Evolutionary conservation across 1,139 yeast genomes (phyloP), one percentile per base, ranked within the genome.

Genomic region (Waltiozyma sp.): DNA sequence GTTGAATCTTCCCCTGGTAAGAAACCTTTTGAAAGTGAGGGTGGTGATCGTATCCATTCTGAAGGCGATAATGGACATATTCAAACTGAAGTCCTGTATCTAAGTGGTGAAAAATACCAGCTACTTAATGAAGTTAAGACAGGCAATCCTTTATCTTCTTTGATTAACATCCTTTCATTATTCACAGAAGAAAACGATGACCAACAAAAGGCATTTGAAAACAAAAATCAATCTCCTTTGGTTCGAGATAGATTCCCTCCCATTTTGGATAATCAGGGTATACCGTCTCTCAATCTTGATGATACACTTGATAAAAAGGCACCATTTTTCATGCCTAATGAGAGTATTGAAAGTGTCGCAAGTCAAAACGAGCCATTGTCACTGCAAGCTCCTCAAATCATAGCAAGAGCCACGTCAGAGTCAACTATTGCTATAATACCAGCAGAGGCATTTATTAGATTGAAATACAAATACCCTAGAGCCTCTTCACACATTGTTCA

Each of bases 351-450:
- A 8, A 9, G 13, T 5, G 8, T 28, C 33, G 6, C 5, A 6
- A 28, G 13, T 5, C 8, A 10, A 9, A n/a, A 28, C 13, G n/a
- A 10, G 8, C 5, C 33, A 28, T 13, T 5, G 5, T 13, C 11
- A 13, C n/a, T 13, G 26, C 9, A 23, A n/a, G 5, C 19, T 19
- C 70, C 70, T 14, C 59, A 60, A 15, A 55, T 66, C 14, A 57
- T 67, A 31, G 71, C 70, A 0, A 57, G 64, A 38, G 70, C 70
- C 1, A 59, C 64, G 1, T 53, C 63, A 1, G 75, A 81, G 40
- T 83, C 94, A 24, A 89, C 97, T 0, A 80, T 91, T 45, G 96
- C 97, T 0, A 83, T 91, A 37, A 88, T 91, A 15, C 98, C 98
- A 0, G 77, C 80, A 2, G 78, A 77, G 46, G 87, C 97, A 0